phyloP scores from a whole-genome alignment of 2,329 filamentous ascomycete genomes.

The Penicillium sumatraense region DNA sequence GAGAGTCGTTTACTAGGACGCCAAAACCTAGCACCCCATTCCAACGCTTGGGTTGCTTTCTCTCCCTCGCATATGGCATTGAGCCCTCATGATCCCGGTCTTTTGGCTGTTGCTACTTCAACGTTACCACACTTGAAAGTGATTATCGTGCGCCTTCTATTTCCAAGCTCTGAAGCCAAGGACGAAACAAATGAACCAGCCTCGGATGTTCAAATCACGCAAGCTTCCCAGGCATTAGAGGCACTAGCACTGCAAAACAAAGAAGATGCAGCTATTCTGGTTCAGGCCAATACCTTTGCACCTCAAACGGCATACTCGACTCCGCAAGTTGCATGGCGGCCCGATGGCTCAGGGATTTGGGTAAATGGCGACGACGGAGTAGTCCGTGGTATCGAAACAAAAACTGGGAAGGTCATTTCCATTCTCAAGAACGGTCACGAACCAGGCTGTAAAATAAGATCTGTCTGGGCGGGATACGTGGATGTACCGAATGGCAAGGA shows the following conservation, averaged over 20 bases:
- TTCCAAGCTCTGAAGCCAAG: slow-evolving; percentile 44
- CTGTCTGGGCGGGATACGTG: slow-evolving; percentile 60
- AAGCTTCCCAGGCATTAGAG: slow-evolving; percentile 57
- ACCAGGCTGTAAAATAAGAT: slow-evolving; percentile 61
- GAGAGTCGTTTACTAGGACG: slow-evolving; percentile 54
- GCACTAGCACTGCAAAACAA: slow-evolving; percentile 58
- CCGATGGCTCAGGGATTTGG: slow-evolving; percentile 65
- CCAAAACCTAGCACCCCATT: slow-evolving; percentile 66
- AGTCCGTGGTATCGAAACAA: slow-evolving; percentile 63
- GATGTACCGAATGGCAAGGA: slow-evolving; percentile 25
- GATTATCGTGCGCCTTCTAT: slow-evolving; percentile 61
- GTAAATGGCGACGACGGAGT: slow-evolving; percentile 69
- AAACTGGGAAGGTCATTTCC: slow-evolving; percentile 60
- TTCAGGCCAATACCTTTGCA: slow-evolving; percentile 63
- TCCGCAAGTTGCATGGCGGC: slow-evolving; percentile 65
- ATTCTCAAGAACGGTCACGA: slow-evolving; percentile 59
- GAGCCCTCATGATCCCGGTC: slow-evolving; percentile 57
- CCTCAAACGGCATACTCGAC: slow-evolving; percentile 69
- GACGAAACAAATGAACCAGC: slow-evolving; percentile 14
- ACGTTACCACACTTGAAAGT: slow-evolving; percentile 67
- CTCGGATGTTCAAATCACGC: slow-evolving; percentile 41
- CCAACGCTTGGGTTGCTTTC: slow-evolving; percentile 68
- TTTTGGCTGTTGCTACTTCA: slow-evolving; percentile 65
- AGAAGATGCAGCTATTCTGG: slow-evolving; percentile 63
- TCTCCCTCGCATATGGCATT: slow-evolving; percentile 62